Base-by-base conservation (phyloP, 805 yeast species). In the Candida insectorum region DNA sequence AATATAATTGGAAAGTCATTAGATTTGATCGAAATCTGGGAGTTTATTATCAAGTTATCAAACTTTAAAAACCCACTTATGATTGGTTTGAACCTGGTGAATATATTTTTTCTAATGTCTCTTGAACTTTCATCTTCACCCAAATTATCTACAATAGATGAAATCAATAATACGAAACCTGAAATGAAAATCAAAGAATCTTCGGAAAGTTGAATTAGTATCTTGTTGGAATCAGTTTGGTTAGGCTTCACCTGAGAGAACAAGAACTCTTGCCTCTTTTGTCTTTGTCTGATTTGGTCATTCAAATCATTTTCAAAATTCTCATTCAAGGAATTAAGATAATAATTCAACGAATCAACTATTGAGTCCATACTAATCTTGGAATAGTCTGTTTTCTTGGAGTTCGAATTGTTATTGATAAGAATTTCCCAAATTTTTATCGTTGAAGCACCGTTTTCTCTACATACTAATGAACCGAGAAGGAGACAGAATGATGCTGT, bases 401-500 rank as follows among this genome's bases (percentile, higher is more conserved):
- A 36, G 3, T 47, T 44, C 2, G 58, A 39, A 22, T 35, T 39
- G 22, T 47, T 51, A 17, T 59, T 61, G 16, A 59, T 50, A 39
- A 67, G 51, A 13, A 57, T 49, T 17, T 65, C 73, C 69, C 70
- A 67, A 3, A 67, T 52, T 34, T 47, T 57, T 13, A 44, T 45
- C 14, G 65, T 53, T 2, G 87, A 73, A 38, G 75, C 71, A 15
- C 69, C 69, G 2, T 69, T 62, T n/a, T 83, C 81, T 13, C 71
- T 67, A 18, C 31, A 24, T 0, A 93, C 70, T 24, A 91, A 64
- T 5, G 93, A 81, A 2, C 94, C 79, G 37, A 91, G 64, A 70
- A 91, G 73, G 36, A 86, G 69, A 43, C 89, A 78, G 48, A 81
- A 87, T 0, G 95, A 75, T 0, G 97, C 83, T 32, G 86, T 75